phyloP scores from a whole-genome alignment of 176 grass and related monocot species.

The Musa schizocarpa region DNA sequence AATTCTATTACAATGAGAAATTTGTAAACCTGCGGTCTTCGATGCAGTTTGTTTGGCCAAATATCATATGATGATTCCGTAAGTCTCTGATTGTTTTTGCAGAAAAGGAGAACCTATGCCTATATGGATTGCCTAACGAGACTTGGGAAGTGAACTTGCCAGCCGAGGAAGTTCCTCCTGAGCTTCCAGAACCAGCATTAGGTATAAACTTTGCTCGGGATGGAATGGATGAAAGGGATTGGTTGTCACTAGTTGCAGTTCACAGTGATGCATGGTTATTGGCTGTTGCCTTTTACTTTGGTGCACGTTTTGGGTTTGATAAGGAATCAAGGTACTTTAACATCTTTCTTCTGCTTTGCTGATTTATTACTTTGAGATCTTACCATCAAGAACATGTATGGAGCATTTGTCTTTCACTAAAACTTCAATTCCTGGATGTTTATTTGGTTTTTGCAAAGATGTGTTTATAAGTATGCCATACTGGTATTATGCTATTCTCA shows the following conservation, averaged over 20 bases:
- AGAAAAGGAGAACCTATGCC: conserved; percentile 19
- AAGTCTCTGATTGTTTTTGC: not conserved
- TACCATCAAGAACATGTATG: too few relatives aligned
- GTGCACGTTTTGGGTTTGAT: conserved; percentile 4
- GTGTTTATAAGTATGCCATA: too few relatives aligned
- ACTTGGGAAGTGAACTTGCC: conserved; percentile 15
- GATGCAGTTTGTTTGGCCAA: not conserved
- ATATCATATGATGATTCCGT: not conserved
- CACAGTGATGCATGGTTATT: conserved; percentile 1
- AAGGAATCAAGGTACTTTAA: conserved; percentile 4
- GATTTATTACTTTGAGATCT: too few relatives aligned
- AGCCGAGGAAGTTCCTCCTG: conserved; percentile 19
- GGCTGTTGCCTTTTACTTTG: not conserved
- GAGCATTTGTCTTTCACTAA: too few relatives aligned
- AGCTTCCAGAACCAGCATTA: conserved; percentile 3
- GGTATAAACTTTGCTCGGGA: conserved; percentile 7
- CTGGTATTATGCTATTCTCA: too few relatives aligned
- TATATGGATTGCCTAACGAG: conserved; percentile 14
- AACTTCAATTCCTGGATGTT: too few relatives aligned
- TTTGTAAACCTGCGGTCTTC: not conserved
- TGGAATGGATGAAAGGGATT: conserved; percentile 1
- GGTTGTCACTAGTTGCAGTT: not conserved
- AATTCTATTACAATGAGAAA: not conserved
- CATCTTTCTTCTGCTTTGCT: too few relatives aligned
- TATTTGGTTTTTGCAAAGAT: too few relatives aligned